Conservation (phyloP, 352 stramenopile genomes). For the Pythium volutum region DNA sequence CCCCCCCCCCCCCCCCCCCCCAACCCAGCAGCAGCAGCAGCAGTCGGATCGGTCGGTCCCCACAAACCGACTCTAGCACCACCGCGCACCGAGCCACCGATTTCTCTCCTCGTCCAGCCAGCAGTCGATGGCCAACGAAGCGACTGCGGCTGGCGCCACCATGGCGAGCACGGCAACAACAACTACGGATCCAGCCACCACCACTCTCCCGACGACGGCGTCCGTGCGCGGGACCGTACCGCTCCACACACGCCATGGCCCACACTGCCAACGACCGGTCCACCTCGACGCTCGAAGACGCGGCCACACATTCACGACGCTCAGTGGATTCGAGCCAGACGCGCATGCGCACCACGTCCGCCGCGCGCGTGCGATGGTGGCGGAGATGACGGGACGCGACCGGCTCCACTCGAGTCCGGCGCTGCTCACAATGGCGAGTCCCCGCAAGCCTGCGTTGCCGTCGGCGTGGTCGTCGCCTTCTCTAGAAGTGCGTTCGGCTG, state of each 20-base stretch:
- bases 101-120: background rate
- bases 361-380: constrained; percentile 14
- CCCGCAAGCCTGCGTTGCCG: background rate
- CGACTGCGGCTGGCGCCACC: background rate
- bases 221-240: no score
- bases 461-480: background rate
- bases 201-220: no score
- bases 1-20: no score
- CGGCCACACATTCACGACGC: constrained; percentile 1
- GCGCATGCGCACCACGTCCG: constrained; percentile 10
- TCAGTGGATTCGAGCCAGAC: background rate
- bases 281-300: background rate
- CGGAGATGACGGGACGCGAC: constrained; percentile 1
- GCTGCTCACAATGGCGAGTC: constrained; percentile 5
- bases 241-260: constrained; percentile 1
- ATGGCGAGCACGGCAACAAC: no score
- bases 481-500: background rate
- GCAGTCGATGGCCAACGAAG: constrained; percentile 11
- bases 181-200: no score
- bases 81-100: background rate
- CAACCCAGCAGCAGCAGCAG: no score
- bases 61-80: constrained; percentile 16
- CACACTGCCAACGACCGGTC: background rate
- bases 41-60: no score
- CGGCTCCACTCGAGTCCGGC: constrained; percentile 21